phyloP scores from a whole-genome alignment of 306 rosid species.

The Crataegus laevigata region DNA sequence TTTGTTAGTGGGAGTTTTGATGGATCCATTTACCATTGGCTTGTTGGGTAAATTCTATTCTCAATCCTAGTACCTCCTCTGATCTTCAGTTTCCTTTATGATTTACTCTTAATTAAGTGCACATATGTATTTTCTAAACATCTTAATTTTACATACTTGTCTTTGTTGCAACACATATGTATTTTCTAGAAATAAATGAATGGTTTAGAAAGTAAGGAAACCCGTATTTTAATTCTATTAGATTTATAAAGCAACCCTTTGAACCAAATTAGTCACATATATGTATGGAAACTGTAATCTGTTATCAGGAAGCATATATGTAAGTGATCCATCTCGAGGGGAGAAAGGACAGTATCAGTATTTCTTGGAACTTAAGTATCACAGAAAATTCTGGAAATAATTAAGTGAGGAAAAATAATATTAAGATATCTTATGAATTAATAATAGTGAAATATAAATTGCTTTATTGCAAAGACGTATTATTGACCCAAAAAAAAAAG shows the following conservation, averaged over 20 bases:
- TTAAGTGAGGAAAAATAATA: not conserved
- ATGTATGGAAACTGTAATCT: not conserved
- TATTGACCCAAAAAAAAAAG: too few species aligned
- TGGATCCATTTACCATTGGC: constrained; percentile 97
- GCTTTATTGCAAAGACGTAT: not conserved
- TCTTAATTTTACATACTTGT: not conserved
- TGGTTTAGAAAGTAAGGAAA: not conserved
- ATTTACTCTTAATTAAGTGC: not conserved
- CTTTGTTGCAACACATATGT: not conserved
- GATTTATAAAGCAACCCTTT: not conserved
- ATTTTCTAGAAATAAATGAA: not conserved
- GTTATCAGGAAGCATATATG: not conserved
- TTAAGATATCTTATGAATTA: not conserved
- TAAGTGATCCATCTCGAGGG: not conserved
- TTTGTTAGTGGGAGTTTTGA: constrained; percentile 97
- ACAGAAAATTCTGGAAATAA: not conserved
- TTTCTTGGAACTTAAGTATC: not conserved
- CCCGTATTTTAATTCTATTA: not conserved
- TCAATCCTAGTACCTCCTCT: not conserved
- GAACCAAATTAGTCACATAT: not conserved
- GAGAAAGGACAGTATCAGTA: not conserved
- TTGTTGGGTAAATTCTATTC: constrained; percentile 68
- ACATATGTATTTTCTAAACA: not conserved
- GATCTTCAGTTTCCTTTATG: not conserved
- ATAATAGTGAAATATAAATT: not conserved